Base-by-base conservation (phyloP, 192 early-diverging fungal genomes). In the Helicostylum pulchrum region DNA sequence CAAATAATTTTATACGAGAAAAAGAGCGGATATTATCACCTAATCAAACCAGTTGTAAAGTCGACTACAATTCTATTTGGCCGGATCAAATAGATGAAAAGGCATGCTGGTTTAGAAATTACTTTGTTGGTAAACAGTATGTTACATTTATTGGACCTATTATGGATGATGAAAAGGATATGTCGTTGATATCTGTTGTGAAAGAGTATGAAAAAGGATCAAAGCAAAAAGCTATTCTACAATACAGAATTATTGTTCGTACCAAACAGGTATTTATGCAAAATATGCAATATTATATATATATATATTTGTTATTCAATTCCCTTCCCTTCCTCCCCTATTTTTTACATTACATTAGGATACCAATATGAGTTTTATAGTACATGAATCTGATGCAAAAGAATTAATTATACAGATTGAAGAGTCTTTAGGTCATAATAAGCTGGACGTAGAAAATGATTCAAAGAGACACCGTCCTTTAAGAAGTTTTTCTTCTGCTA, bases 41-140 rank as follows among this genome's bases (percentile, higher is more conserved):
- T 39, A 9, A 6, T 9, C 36, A 39, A 6, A 39, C 36, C 9
- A 17, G 17, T 48, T 48, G 17, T 9, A 48, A 48, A 58, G 42
- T n/a, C 30, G 51, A 64, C 39, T 64, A 64, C 17, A 26, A 21
- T 8, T 42, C 20, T 7, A 64, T 64, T 50, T 34, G 34, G 4
- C 17, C 50, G 7, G 62, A 64, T 51, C 50, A 50, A 53, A 51
- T 53, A 7, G 51, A 64, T 44, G 15, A 23, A 12, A 50, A 64
- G 10, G 62, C 51, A 14, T 23, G n/a, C 21, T 64, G 62, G 62
- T 64, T 64, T 26, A 50, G 62, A 23, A 32, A 53, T 11, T 53
- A 53, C 14, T 64, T 64, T 53, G 51, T 64, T 12, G 62, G 62
- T 26, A 64, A 54, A 30, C 50, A 50, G 4, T 64, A 64, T 42